Base-by-base conservation (phyloP, 164 flowering plant species). In the Chloranthus sessilifolius region DNA sequence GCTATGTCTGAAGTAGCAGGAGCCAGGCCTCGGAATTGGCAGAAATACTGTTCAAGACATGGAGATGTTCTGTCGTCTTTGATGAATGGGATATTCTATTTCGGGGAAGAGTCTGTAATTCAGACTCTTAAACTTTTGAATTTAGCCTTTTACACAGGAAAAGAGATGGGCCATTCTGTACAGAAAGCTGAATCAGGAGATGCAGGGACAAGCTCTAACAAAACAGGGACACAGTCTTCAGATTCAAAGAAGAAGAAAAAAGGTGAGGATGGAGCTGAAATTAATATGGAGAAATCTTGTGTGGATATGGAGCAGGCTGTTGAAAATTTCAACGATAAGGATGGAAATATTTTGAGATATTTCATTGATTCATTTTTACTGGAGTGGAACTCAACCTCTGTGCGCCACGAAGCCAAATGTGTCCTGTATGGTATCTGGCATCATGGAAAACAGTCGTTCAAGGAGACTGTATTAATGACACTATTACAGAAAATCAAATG, bases 21-120 rank as follows among this genome's bases (percentile, higher is more conserved):
- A 43, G 77, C 96, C 20, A 74, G 99, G 53, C 99, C 97, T 56
- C 74, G 95, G 44, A 94, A 94, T 71, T 94, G 99, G 99, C 99
- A 94, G 68, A 94, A 87, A 55, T 89, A 94, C 53, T 87, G 97
- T 66, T 67, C 83, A 53, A 81, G 76, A 61, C 92, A 94, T 76
- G 83, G 69, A 19, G 99, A 89, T 72, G 65, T 89, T 47, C 68
- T 94, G 35, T 69, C 86, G 12, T 87, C 78, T 46, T 65, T 89
- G 63, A 45, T 94, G 75, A 75, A 76, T 72, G 86, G 85, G 27
- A 61, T 87, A 43, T 89, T 94, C 44, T 63, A 76, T 63, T 83
- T 94, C 43, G 83, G 88, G 14, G 99, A 94, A 57, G 97, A 86
- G 64, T 83, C 95, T 43, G 97, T 85, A 2, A 53, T 78, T 63